Conservation (phyloP, 2,329 filamentous ascomycete genomes). For the Didymosphaeria variabile region DNA sequence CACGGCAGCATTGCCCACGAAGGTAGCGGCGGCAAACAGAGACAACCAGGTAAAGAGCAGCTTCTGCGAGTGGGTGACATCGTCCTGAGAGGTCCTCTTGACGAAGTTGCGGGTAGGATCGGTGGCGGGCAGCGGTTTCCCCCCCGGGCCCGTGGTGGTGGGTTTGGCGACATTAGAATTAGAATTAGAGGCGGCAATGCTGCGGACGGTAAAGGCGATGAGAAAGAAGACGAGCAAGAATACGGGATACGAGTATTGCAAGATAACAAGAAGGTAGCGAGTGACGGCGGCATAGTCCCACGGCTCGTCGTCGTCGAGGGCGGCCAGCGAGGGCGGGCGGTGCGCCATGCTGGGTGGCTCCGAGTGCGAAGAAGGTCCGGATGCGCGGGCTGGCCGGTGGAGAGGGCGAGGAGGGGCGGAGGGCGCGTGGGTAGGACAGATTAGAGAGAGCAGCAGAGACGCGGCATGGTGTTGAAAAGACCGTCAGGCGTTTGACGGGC, state of each 20-base stretch:
- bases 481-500: conserved; percentile 4
- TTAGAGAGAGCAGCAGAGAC: conserved; percentile 15
- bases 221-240: conserved; percentile 72
- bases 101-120: conserved; percentile 54
- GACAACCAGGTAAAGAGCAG: conserved; percentile 79
- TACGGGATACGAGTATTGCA: conserved; percentile 70
- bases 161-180: conserved; percentile 57
- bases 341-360: conserved; percentile 27
- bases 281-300: conserved; percentile 33
- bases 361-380: conserved; percentile 2
- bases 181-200: conserved; percentile 62
- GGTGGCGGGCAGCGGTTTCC: conserved; percentile 81
- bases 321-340: conserved; percentile 22
- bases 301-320: conserved; percentile 22
- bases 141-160: conserved; percentile 78
- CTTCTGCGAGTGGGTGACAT: conserved; percentile 73
- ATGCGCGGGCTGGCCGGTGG: conserved; percentile 4
- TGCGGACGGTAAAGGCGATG: conserved; percentile 67
- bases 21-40: conserved; percentile 74
- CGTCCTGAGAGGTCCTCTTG: conserved; percentile 58
- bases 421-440: conserved; percentile 19
- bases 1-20: conserved; percentile 76
- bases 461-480: conserved; percentile 22
- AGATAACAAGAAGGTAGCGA: conserved; percentile 38
- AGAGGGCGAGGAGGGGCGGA: conserved; percentile 16